Evolutionary conservation across 805 yeast genomes (phyloP), one percentile per base, ranked within the genome.

Genomic region (Metschnikowia koreensis): DNA sequence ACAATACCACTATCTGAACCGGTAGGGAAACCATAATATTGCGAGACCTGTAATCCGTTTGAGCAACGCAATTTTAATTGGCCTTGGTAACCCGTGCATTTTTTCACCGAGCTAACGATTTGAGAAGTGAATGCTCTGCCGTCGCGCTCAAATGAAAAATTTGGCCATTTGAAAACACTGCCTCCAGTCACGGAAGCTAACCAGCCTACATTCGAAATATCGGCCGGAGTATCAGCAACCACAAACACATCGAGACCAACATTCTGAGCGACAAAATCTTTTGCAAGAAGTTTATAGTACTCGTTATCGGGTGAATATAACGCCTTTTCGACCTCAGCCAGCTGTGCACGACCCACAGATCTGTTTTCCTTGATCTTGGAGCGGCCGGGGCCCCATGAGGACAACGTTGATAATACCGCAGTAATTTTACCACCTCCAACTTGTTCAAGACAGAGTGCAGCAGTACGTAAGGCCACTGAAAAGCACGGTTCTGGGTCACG

Each of bases 371-470:
- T 81, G 49, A 68, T 70, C n/a, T 73, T 70, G 48, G 86, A 74
- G 9, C 79, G 74, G 4, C 97, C 97, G 0, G 90, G 86, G 0
- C 96, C 97, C 78, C 83, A 78, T 0, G 89, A 79, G 7, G 99
- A 97, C 38, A 90, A 66, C 1, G 84, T 71, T 2, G 89, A 77
- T 40, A 92, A 69, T 4, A 87, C 67, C 0, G 88, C 79, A 22
- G 86, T 79, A 34, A 93, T 83, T 60, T 92, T 88, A 53, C 98
- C 99, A 55, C 94, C 94, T 8, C 94, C 96, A 34, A 77, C 77
- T 22, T 71, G 68, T 41, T 77, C 77, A 28, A 91, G 71, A 7
- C 90, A 84, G 47, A 80, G 63, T 59, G 76, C 70, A 0, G 96
- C 93, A 2, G 86, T 82, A 50, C 83, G 75, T 34, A 90, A 67